Evolutionary conservation across 495 filamentous ascomycete genomes (phyloP), one percentile per base, ranked within the genome.

Genomic region (Extremus antarcticus): DNA sequence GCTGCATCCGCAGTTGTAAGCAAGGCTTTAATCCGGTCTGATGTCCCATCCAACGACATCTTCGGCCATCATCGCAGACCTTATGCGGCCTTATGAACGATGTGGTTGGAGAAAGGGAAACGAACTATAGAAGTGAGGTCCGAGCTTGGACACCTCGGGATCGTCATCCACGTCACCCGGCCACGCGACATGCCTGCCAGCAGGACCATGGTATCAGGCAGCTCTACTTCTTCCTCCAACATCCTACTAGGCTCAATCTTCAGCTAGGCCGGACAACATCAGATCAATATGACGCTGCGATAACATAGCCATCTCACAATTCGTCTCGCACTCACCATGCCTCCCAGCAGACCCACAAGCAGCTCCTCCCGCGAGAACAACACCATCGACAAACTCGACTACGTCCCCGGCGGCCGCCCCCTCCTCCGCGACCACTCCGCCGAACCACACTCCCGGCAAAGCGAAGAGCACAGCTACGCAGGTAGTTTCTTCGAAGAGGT

Each of bases 401-500:
- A 81, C 65, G 77, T 78, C 56, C 67, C 69, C 7, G 68, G 76
- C 63, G 72, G 78, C 19, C 71, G 73, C 21, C 68, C 72, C 13
- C 68, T 76, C 8, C 64, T 70, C 35, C 66, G 69, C 10, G 51
- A 69, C 17, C 43, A 40, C 61, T 58, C 16, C 51, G 43, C 25
- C 50, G 59, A 29, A n/a, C 47, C 24, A 50, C 45, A 54, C 35
- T 41, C 51, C 35, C 25, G 57, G 16, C 41, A 17, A 10, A 68
- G 64, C 48, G 56, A 64, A 25, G 60, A 62, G 40, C 66, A 53
- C 55, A 71, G 65, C 66, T 70, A 73, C 56, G 74, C 79, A 48
- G 79, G 79, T 61, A 78, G 76, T 53, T 76, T 85, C 24, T 72
- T 83, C 62, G 78, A 70, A 52, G 69, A 82, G 58, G 76, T 83